Conservation (phyloP, 2,329 filamentous ascomycete genomes). For the Xylariomycetidae sp. region DNA sequence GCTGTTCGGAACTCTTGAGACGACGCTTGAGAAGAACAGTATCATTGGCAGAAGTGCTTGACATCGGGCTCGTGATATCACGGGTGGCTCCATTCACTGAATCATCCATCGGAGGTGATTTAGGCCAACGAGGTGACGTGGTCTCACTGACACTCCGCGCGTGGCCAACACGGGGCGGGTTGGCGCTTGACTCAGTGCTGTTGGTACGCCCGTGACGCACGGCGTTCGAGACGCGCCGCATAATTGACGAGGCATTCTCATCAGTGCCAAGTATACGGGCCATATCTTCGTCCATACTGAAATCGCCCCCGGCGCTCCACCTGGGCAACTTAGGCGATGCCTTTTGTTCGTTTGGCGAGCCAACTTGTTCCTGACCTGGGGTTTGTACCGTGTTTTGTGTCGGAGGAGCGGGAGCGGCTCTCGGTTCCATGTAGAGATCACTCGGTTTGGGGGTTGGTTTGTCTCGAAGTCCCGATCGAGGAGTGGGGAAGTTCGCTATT, state of each 20-base stretch:
- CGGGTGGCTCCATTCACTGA: constrained; percentile 39
- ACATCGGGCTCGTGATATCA: constrained; percentile 68
- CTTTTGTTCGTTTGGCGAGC: constrained; percentile 36
- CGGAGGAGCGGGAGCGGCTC: constrained; percentile 50
- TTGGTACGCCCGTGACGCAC: constrained; percentile 88
- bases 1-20: constrained; percentile 73
- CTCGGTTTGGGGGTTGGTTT: constrained; percentile 30
- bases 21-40: constrained; percentile 65
- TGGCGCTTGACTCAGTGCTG: constrained; percentile 58
- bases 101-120: constrained; percentile 57
- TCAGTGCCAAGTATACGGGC: constrained; percentile 78
- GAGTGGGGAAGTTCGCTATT: neutral
- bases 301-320: constrained; percentile 76
- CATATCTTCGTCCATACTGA: constrained; percentile 95
- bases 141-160: constrained; percentile 61
- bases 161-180: constrained; percentile 41
- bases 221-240: constrained; percentile 86
- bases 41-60: constrained; percentile 57
- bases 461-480: constrained; percentile 3
- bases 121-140: constrained; percentile 65
- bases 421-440: constrained; percentile 53
- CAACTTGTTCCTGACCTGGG: constrained; percentile 41
- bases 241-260: constrained; percentile 69
- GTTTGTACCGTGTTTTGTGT: constrained; percentile 31
- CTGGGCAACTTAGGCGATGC: constrained; percentile 62